Evolutionary conservation across 75 land plant species (phyloP).

Genomic region (Selaginella tamariscina): DNA sequence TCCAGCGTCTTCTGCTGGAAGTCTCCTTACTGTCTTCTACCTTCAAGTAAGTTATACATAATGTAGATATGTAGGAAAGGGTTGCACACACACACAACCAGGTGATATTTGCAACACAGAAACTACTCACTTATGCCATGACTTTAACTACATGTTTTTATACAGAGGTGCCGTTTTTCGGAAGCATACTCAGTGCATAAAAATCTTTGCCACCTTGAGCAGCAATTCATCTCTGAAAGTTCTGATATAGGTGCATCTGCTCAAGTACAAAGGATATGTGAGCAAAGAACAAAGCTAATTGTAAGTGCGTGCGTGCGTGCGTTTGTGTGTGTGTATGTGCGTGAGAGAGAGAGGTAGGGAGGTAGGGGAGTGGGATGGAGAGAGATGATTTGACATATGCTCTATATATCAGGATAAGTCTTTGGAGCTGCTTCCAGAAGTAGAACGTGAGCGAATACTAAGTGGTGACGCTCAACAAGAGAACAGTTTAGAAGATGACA

Average conservation of each 20-base stretch:
- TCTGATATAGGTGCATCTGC: constrained; percentile 26
- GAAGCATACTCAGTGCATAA: constrained; percentile 63
- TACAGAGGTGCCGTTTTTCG: constrained; percentile 61
- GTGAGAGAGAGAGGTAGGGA: neutral
- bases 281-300: constrained; percentile 49
- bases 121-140: neutral
- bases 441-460: constrained; percentile 31
- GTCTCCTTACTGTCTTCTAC: constrained; percentile 76
- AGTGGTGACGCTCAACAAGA: neutral
- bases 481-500: neutral
- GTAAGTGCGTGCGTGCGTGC: constrained; percentile 35
- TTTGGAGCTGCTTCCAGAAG: constrained; percentile 63
- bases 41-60: constrained; percentile 55
- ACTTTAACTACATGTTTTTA: neutral
- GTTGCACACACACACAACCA: neutral
- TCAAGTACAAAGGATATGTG: constrained; percentile 33
- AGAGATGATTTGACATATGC: neutral
- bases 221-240: constrained; percentile 32
- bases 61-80: neutral
- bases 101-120: neutral
- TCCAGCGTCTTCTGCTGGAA: constrained; percentile 55
- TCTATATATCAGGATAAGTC: constrained; percentile 41
- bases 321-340: neutral
- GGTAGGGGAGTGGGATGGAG: neutral
- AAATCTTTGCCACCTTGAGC: constrained; percentile 39